Conservation (phyloP, 2,329 filamentous ascomycete species). For the Aspergillus pseudotamarii region DNA sequence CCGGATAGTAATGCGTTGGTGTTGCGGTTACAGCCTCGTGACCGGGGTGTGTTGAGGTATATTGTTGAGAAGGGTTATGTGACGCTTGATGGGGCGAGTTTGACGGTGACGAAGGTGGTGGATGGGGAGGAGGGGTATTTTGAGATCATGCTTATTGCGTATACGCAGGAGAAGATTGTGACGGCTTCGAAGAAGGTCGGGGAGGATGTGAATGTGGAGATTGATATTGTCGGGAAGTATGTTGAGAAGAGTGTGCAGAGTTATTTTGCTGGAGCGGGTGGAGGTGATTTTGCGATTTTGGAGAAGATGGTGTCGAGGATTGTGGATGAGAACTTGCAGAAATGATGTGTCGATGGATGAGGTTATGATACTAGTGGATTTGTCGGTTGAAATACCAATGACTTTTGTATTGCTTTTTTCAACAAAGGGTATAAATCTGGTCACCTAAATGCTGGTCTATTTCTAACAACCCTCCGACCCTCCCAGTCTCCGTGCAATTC, state of each 20-base stretch:
- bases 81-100: constrained; percentile 87
- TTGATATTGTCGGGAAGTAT: constrained; percentile 75
- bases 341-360: constrained; percentile 17
- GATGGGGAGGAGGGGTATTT: constrained; percentile 79
- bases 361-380: neutral
- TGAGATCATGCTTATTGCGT: constrained; percentile 97
- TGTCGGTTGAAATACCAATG: neutral
- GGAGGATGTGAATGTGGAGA: constrained; percentile 87
- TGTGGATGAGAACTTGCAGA: constrained; percentile 69
- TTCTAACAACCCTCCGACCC: neutral
- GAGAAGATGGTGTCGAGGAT: constrained; percentile 75
- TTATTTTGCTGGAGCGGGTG: constrained; percentile 60
- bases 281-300: constrained; percentile 55
- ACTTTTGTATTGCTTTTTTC: neutral
- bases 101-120: constrained; percentile 86
- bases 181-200: constrained; percentile 76
- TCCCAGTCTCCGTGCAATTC: neutral
- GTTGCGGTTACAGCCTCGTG: constrained; percentile 76
- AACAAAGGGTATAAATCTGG: constrained; percentile 5
- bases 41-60: constrained; percentile 73
- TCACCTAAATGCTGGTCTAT: neutral
- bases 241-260: constrained; percentile 79
- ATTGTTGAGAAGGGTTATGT: constrained; percentile 97
- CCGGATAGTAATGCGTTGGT: constrained; percentile 90
- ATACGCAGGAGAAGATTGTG: constrained; percentile 91